phyloP scores from a whole-genome alignment of 228 moss, liverwort and hornwort species.

The Sphagnum magellanicum region DNA sequence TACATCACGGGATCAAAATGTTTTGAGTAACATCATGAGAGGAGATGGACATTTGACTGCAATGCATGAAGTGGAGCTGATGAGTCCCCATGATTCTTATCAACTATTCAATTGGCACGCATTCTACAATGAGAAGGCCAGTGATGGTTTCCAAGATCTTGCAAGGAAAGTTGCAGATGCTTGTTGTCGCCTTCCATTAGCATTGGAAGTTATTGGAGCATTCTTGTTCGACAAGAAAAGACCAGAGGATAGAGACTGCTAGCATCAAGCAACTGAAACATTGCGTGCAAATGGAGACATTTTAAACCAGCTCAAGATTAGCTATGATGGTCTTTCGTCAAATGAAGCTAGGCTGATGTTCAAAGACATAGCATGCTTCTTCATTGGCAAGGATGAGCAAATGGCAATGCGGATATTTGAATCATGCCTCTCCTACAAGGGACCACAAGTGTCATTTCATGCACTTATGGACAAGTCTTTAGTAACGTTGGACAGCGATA shows the following conservation, averaged over 20 bases:
- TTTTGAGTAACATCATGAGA: neutral
- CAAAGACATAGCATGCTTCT: slow-evolving; percentile 29
- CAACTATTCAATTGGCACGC: slow-evolving; percentile 25
- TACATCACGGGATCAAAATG: slow-evolving; percentile 11
- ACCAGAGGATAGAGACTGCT: neutral
- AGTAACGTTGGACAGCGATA: slow-evolving; percentile 10
- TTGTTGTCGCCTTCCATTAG: slow-evolving; percentile 23
- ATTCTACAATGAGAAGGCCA: slow-evolving; percentile 1
- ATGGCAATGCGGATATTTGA: slow-evolving; percentile 26
- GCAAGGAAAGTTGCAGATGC: slow-evolving; percentile 5
- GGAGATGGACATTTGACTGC: neutral
- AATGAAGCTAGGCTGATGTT: slow-evolving; percentile 24
- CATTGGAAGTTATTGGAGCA: slow-evolving; percentile 16
- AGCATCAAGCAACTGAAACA: slow-evolving; percentile 10
- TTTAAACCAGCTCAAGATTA: slow-evolving; percentile 18
- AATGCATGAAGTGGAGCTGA: neutral
- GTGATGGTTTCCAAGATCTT: neutral
- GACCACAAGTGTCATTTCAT: slow-evolving; percentile 1
- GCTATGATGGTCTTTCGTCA: slow-evolving; percentile 13
- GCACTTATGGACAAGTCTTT: slow-evolving; percentile 9
- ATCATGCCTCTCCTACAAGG: slow-evolving; percentile 3
- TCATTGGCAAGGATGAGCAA: slow-evolving; percentile 10
- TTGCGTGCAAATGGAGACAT: neutral
- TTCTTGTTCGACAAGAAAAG: slow-evolving; percentile 6
- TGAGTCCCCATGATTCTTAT: neutral